Evolutionary conservation across 768 basidiomycete species (phyloP).

Genomic region (Royoungia palumana): DNA sequence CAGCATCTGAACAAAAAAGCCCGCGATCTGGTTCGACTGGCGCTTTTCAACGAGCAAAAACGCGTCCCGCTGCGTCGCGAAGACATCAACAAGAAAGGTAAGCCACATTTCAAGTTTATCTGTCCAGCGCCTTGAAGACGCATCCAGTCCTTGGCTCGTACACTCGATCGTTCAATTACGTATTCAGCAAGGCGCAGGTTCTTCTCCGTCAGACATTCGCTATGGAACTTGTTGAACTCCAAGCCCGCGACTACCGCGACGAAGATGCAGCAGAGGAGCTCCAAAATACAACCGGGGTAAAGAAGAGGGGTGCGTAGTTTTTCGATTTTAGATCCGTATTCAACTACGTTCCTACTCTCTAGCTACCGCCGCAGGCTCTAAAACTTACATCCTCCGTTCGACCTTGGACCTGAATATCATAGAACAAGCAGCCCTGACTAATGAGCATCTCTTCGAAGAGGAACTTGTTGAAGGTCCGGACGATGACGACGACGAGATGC

Average conservation of each 20-base stretch:
- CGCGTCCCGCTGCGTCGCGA: conserved; percentile 66
- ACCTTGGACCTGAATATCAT: conserved; percentile 60
- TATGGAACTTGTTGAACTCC: conserved; percentile 81
- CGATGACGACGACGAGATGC: conserved; percentile 46
- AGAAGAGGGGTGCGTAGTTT: conserved; percentile 56
- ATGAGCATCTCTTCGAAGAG: conserved; percentile 42
- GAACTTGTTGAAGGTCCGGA: conserved; percentile 49
- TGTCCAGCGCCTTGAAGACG: neutral
- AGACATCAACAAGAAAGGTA: conserved; percentile 87
- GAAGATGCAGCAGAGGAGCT: conserved; percentile 40
- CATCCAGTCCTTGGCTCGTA: conserved; percentile 44
- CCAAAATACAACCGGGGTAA: conserved; percentile 52
- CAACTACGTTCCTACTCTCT: neutral
- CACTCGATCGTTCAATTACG: conserved; percentile 58
- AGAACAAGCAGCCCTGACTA: conserved; percentile 52
- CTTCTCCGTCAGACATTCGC: conserved; percentile 67
- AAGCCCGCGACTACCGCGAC: conserved; percentile 48
- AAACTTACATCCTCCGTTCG: conserved; percentile 83
- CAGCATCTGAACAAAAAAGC: conserved; percentile 69
- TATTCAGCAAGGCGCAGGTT: conserved; percentile 62
- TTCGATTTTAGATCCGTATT: neutral
- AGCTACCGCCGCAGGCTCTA: conserved; percentile 58
- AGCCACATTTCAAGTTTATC: neutral
- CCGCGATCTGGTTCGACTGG: conserved; percentile 70
- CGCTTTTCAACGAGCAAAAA: conserved; percentile 76